Conservation (phyloP, 352 stramenopile species). For the Achlya hypogyna region DNA sequence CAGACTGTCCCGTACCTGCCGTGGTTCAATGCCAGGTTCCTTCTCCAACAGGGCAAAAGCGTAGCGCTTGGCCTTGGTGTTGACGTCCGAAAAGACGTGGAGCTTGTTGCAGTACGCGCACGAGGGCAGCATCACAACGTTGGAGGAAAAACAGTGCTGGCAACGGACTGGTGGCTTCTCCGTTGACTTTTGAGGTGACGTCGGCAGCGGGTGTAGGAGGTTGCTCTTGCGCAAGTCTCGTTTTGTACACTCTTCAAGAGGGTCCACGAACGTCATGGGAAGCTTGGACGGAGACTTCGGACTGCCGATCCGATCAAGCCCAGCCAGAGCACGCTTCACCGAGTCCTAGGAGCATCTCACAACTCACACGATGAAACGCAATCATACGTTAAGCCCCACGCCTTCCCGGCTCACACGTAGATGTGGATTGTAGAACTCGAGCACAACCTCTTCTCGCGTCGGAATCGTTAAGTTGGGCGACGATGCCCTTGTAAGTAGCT, state of each 20-base stretch:
- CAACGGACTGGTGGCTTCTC: neutral
- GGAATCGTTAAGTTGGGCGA: neutral
- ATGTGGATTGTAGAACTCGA: conserved; percentile 15
- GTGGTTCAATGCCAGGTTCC: neutral
- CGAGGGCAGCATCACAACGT: neutral
- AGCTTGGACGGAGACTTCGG: neutral
- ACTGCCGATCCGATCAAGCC: neutral
- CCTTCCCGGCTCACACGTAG: neutral
- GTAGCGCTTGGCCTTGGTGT: neutral
- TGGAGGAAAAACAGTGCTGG: neutral
- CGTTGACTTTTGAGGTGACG: neutral
- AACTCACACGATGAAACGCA: too few relatives aligned
- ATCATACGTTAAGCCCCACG: neutral
- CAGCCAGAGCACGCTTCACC: neutral
- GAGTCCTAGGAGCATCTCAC: neutral
- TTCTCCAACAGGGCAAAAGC: neutral
- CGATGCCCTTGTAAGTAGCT: neutral
- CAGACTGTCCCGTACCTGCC: neutral
- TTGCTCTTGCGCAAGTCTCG: neutral
- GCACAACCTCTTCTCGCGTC: neutral
- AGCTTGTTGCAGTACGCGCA: conserved; percentile 16
- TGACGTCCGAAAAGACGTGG: neutral
- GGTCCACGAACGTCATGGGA: conserved; percentile 8
- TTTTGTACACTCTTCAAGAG: neutral
- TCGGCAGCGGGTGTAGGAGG: neutral